A percentile compares a stretch with the other conserved stretches of the same genome.
These are phyloP conservation scores for Apiospora koreana DNA, from an alignment of 2,329 filamentous ascomycete genomes.

Conservation along the genomic window DNA sequence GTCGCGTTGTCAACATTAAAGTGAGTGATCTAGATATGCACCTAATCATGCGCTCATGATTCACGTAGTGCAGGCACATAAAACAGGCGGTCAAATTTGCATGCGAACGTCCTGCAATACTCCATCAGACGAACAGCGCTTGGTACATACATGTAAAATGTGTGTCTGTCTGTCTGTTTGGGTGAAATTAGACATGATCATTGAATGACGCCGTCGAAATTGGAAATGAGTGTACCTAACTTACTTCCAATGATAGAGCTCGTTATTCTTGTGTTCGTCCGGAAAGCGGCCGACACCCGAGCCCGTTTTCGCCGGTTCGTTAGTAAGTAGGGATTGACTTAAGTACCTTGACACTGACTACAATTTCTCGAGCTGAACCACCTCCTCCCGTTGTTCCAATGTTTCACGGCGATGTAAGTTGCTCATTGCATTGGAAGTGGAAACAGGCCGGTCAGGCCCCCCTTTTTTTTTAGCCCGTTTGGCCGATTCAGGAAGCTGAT, in stretches of 20 bases:
- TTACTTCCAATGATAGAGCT: not conserved
- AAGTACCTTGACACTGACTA: not conserved
- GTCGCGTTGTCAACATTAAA: not conserved
- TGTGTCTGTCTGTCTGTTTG: no score
- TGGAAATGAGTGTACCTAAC: not conserved
- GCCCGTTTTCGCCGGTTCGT: not conserved
- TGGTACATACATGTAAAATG: no score
- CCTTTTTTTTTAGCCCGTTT: not conserved
- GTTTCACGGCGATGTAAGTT: not conserved
- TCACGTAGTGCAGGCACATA: not conserved
- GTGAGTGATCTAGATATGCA: not conserved
- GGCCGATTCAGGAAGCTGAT: not conserved
- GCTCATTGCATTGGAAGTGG: not conserved
- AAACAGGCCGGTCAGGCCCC: not conserved
- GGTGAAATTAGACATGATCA: not conserved
- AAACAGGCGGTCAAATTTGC: not conserved
- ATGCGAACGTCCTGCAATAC: not conserved
- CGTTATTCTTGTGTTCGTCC: not conserved
- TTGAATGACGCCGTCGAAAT: not conserved
- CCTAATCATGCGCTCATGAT: slow-evolving; percentile 3
- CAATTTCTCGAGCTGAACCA: no score
- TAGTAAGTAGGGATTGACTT: not conserved
- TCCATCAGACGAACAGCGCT: not conserved
- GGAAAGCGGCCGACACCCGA: slow-evolving; percentile 6
- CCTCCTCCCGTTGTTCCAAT: not conserved